Base-by-base conservation (phyloP, 805 yeast genomes). In the Sporopachydermia quercuum region DNA sequence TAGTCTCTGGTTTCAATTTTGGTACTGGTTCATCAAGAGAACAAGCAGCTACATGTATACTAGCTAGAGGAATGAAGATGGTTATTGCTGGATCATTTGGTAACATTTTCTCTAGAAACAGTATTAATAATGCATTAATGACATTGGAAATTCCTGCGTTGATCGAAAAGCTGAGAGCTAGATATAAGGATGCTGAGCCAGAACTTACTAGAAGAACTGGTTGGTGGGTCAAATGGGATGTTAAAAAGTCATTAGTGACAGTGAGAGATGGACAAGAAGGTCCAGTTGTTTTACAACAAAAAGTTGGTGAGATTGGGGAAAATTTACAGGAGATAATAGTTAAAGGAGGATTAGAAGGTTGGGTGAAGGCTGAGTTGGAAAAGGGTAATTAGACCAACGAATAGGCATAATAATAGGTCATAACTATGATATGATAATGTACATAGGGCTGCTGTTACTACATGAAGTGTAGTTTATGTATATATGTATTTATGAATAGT, bases 1-100 rank as follows among this genome's bases (percentile, higher is more conserved):
- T 91, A 42, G 74, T 91, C 37, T 75, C 87, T 42, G 99, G 99
- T 14, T 91, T 65, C 68, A 91, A 91, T 58, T 91, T 91, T 57
- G 99, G 99, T 50, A 91, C 98, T 6, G 98, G 99, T 37, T 87
- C 96, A 5, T 85, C 96, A 17, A 77, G 99, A 63, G 99, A 91
- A 59, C 99, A 91, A 65, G 99, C 99, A 3, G 98, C 98, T 23
- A 91, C 98, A n/a, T 87, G 94, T 16, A 80, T 91, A 43, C 68
- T 91, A 48, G 97, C 98, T 35, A 75, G 93, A 53, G 97, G 86
- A 47, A 85, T 91, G 71, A 75, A 76, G 49, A 66, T 91, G 48
- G 94, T 91, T 16, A 95, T 93, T 43, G 82, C 96, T 11, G 99
- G 99, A 23, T 89, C 97, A 1, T 91, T 91, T 55, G 95, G 96